These are phyloP conservation scores for Phialophora macrospora DNA, from an alignment of 2,329 filamentous ascomycete genomes.

Conservation along the genomic window DNA sequence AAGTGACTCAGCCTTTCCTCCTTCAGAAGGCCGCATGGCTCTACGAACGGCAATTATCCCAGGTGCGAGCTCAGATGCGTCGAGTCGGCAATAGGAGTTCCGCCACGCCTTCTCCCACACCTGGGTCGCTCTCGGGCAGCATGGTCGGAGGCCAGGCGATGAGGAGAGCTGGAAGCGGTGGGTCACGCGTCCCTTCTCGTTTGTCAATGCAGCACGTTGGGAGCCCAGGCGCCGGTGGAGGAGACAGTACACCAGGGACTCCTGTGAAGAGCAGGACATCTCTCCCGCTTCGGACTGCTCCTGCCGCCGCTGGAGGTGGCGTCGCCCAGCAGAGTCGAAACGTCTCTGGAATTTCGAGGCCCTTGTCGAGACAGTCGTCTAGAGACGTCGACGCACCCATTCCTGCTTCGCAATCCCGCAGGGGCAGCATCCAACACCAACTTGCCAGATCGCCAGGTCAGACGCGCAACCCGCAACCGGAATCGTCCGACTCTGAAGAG, in stretches of 20 bases:
- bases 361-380: constrained; percentile 35
- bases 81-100: constrained; percentile 58
- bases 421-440: constrained; percentile 38
- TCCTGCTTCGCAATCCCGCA: constrained; percentile 32
- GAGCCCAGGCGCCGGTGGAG: constrained; percentile 28
- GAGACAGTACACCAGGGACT: constrained; percentile 34
- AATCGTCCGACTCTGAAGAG: constrained; percentile 37
- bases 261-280: constrained; percentile 37
- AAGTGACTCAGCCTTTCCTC: constrained; percentile 85
- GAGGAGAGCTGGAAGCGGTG: constrained; percentile 43
- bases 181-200: constrained; percentile 48
- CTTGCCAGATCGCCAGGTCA: constrained; percentile 35
- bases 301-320: constrained; percentile 12
- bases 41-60: constrained; percentile 86
- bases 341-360: constrained; percentile 30
- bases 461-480: constrained; percentile 23
- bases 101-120: constrained; percentile 49
- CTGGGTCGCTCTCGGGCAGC: constrained; percentile 51
- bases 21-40: constrained; percentile 93
- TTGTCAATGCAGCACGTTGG: constrained; percentile 41
- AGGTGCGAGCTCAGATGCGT: constrained; percentile 87
- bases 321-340: constrained; percentile 21
- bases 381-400: constrained; percentile 30
- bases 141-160: constrained; percentile 46
- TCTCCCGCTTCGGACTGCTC: constrained; percentile 31